A percentile compares a stretch with the other conserved stretches of the same genome.
Conservation (phyloP, 176 grass and related monocot genomes). For the Poa pratensis region DNA sequence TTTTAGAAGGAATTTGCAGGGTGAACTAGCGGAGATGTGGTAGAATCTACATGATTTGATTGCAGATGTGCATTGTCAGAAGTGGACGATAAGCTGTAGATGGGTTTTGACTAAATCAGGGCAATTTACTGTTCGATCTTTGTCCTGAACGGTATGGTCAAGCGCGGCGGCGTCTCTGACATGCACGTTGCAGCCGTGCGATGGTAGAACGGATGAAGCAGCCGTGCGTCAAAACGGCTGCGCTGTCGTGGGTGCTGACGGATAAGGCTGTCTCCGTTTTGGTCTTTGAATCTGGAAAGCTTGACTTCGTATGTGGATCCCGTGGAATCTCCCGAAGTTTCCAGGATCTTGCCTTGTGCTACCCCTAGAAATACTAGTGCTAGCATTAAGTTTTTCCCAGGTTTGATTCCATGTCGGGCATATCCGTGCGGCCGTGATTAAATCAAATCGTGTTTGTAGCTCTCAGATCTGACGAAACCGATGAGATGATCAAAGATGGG, state of each 20-base stretch:
- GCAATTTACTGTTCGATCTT: no score
- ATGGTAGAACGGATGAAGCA: no score
- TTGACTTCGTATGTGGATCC: constrained; percentile 12
- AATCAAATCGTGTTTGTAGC: background rate
- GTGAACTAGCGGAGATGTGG: no score
- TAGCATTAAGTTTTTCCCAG: background rate
- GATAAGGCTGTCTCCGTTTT: background rate
- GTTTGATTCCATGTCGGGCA: background rate
- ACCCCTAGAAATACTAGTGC: no score
- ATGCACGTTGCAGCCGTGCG: no score
- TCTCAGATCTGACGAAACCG: background rate
- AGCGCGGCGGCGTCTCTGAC: constrained; percentile 16
- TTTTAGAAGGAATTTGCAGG: no score
- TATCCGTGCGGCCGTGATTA: background rate
- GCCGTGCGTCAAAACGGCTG: constrained; percentile 9
- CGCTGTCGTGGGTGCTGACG: no score
- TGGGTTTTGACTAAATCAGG: no score
- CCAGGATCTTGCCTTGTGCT: background rate
- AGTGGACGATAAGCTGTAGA: no score
- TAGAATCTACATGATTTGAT: no score
- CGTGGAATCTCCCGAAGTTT: constrained; percentile 3
- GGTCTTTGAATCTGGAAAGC: constrained; percentile 33
- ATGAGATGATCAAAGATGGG: background rate
- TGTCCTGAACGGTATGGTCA: background rate
- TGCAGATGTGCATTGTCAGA: no score